Evolutionary conservation across 352 stramenopile species (phyloP), one percentile per base, ranked within the genome.

Genomic region (Pythium insidiosum): DNA sequence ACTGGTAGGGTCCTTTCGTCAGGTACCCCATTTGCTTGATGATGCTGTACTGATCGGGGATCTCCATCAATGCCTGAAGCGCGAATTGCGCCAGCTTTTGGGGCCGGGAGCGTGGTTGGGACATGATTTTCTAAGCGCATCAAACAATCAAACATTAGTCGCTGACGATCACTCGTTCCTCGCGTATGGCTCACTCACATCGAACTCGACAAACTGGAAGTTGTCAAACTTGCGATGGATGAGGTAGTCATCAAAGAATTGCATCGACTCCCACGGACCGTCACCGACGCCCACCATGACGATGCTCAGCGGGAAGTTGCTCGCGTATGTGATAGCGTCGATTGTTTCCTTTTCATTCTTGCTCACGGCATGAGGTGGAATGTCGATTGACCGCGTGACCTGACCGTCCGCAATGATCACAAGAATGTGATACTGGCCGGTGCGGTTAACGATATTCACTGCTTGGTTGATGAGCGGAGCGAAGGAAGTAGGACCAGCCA

Each of bases 341-440:
- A 88, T 86, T n/a, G 76, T 94, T 38, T 91, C 79, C 49, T 88
- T 84, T 48, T 94, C 78, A 54, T 88, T 88, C 56, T 84, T 85
- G 57, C 72, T 86, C 5, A 90, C 71, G 1, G 73, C 66, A 56
- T 87, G 73, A 1, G 67, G 38, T 6, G 73, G 76, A 36, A 87
- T 78, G 56, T 93, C 81, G 45, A 86, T 72, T 16, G 81, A 89
- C 5, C 81, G 73, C 6, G 80, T 94, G 15, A 94, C 79, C 52
- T 92, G 80, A 36, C 83, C 83, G 41, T 94, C 81, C 7, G 81
- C 78, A 57, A 95, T 84, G 53, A 95, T 92, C 35, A 94, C 68
- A 11, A 94, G 71, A 39, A 94, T 91, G 60, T 94, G 83, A 49
- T 86, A 94, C 43, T 66, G 56, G 10, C 77, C 72, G 23, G 76